Conservation (phyloP, 768 basidiomycete species). For the Xerocomellus dryophilus region DNA sequence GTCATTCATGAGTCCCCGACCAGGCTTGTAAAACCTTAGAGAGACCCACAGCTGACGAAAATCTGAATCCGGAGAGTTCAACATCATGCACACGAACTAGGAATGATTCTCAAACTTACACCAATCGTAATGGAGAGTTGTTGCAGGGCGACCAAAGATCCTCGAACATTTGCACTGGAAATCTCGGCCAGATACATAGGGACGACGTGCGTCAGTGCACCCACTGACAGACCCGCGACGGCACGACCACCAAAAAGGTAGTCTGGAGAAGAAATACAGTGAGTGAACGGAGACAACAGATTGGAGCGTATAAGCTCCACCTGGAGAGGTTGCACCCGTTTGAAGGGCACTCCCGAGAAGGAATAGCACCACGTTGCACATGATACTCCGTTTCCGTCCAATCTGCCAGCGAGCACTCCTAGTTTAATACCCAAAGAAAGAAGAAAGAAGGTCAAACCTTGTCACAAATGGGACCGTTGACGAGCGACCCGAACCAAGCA, state of each 20-base stretch:
- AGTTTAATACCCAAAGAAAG: not conserved
- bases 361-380: conserved; percentile 29
- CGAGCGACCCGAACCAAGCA: conserved; percentile 30
- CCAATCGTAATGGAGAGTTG: conserved; percentile 37
- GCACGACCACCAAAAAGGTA: conserved; percentile 32
- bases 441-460: conserved; percentile 15
- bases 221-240: conserved; percentile 17
- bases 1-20: not conserved
- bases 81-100: not conserved
- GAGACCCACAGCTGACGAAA: conserved; percentile 31
- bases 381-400: conserved; percentile 28
- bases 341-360: conserved; percentile 31
- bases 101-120: conserved; percentile 19
- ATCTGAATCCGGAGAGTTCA: conserved; percentile 17
- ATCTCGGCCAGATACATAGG: conserved; percentile 40
- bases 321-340: conserved; percentile 27
- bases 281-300: not conserved
- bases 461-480: conserved; percentile 33
- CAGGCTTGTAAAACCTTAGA: not conserved
- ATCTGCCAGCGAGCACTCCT: conserved; percentile 12
- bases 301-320: conserved; percentile 1
- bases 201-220: conserved; percentile 24
- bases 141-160: conserved; percentile 36
- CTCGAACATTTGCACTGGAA: conserved; percentile 37
- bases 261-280: conserved; percentile 5